Conservation (phyloP, 2,329 filamentous ascomycete genomes). For the Septoria petroselini region DNA sequence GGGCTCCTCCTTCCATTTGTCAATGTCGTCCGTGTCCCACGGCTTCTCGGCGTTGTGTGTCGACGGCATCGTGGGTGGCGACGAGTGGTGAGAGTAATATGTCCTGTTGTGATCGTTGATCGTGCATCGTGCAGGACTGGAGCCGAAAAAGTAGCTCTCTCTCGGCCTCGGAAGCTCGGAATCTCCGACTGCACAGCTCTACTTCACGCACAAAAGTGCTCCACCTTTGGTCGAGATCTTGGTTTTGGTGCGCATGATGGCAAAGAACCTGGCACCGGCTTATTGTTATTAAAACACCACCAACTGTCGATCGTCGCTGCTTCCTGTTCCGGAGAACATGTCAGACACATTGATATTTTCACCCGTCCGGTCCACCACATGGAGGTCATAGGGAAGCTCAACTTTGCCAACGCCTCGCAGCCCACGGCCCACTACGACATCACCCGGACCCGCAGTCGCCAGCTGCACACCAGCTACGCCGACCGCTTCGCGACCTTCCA, state of each 20-base stretch:
- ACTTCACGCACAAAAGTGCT: too few relatives aligned
- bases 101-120: too few relatives aligned
- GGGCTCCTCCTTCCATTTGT: conserved; percentile 89
- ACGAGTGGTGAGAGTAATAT: neutral
- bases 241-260: too few relatives aligned
- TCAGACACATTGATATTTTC: neutral
- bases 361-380: neutral
- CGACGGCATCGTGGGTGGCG: conserved; percentile 65
- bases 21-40: conserved; percentile 95
- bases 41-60: conserved; percentile 87
- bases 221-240: too few relatives aligned
- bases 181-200: too few relatives aligned
- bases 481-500: conserved; percentile 25
- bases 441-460: conserved; percentile 3
- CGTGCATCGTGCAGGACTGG: too few relatives aligned
- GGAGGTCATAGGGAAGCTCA: neutral
- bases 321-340: neutral
- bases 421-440: neutral
- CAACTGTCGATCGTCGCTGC: too few relatives aligned
- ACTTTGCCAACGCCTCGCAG: conserved; percentile 9
- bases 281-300: too few relatives aligned
- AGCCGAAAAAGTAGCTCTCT: too few relatives aligned
- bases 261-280: too few relatives aligned
- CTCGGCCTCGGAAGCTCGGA: too few relatives aligned
- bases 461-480: conserved; percentile 11